Percentiles rank a stretch among this genome's conserved stretches.
Conservation (phyloP, 495 filamentous ascomycete genomes). For the Tirmania nivea region DNA sequence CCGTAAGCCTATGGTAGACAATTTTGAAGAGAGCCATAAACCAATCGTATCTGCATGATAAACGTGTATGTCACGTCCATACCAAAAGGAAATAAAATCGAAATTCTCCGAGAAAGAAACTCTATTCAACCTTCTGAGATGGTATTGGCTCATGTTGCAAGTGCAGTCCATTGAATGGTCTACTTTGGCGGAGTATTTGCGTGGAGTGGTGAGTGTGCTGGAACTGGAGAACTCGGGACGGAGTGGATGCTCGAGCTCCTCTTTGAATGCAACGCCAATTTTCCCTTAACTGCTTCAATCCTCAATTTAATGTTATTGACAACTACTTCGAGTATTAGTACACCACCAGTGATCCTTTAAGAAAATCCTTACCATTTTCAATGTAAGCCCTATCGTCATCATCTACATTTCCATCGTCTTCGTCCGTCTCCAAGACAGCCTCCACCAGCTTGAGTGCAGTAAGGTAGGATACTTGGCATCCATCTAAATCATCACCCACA, state of each 20-base stretch:
- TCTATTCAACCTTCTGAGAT: conserved; percentile 10
- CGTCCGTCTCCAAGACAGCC: conserved; percentile 74
- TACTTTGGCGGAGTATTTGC: conserved; percentile 14
- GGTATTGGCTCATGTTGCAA: background rate
- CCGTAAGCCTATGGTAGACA: too few species aligned
- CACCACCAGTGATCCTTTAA: background rate
- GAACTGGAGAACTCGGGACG: conserved; percentile 12
- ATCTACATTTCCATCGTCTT: conserved; percentile 37
- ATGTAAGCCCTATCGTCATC: conserved; percentile 52
- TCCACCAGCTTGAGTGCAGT: conserved; percentile 88
- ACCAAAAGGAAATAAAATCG: background rate
- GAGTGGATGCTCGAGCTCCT: conserved; percentile 23
- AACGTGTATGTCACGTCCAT: too few species aligned
- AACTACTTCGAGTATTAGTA: conserved; percentile 22
- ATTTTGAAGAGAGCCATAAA: too few species aligned
- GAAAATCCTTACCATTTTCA: conserved; percentile 37
- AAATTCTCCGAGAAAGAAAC: background rate
- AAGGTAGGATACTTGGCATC: conserved; percentile 79
- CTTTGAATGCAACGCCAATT: conserved; percentile 32
- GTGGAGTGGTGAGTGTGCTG: conserved; percentile 19
- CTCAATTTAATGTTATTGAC: conserved; percentile 38
- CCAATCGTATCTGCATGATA: too few species aligned
- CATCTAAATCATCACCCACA: conserved; percentile 65
- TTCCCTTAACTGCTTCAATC: conserved; percentile 33
- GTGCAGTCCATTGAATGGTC: background rate